These are phyloP conservation scores for Colletotrichum sp. DNA, from an alignment of 2,329 filamentous ascomycete genomes.

Conservation along the genomic window DNA sequence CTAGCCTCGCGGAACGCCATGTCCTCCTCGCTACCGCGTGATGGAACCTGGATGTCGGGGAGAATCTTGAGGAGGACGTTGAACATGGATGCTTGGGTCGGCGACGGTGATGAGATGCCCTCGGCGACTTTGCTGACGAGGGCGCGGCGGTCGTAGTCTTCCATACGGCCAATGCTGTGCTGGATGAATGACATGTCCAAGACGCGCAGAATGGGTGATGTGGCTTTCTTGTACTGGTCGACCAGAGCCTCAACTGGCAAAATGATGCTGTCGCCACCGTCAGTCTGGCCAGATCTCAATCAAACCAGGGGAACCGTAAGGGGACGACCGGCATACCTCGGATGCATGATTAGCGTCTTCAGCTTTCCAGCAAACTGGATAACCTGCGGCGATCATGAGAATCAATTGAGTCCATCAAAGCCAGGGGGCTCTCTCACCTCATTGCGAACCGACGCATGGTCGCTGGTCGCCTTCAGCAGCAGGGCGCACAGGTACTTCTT, in stretches of 20 bases:
- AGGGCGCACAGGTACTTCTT: constrained; percentile 81
- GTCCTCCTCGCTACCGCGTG: constrained; percentile 82
- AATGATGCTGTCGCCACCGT: constrained; percentile 58
- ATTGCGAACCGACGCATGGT: constrained; percentile 74
- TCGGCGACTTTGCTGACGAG: constrained; percentile 74
- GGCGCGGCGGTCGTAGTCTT: constrained; percentile 67
- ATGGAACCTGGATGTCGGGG: constrained; percentile 73
- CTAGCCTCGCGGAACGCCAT: constrained; percentile 68
- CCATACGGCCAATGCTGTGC: constrained; percentile 68
- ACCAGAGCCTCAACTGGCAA: constrained; percentile 85
- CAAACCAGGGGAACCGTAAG: neutral
- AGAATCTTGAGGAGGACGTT: constrained; percentile 82
- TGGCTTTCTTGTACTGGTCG: constrained; percentile 83
- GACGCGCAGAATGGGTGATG: constrained; percentile 79
- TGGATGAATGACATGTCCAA: constrained; percentile 91
- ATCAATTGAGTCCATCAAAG: neutral
- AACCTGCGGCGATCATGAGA: neutral
- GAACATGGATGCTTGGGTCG: constrained; percentile 68
- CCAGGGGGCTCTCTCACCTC: neutral
- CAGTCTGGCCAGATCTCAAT: constrained; percentile 1
- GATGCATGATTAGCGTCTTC: constrained; percentile 10
- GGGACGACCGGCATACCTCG: neutral
- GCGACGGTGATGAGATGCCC: constrained; percentile 60
- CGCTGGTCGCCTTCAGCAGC: constrained; percentile 85
- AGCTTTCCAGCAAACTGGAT: constrained; percentile 17